Evolutionary conservation across 192 early-diverging fungal species (phyloP).

Genomic region (Umbelopsis ramanniana): DNA sequence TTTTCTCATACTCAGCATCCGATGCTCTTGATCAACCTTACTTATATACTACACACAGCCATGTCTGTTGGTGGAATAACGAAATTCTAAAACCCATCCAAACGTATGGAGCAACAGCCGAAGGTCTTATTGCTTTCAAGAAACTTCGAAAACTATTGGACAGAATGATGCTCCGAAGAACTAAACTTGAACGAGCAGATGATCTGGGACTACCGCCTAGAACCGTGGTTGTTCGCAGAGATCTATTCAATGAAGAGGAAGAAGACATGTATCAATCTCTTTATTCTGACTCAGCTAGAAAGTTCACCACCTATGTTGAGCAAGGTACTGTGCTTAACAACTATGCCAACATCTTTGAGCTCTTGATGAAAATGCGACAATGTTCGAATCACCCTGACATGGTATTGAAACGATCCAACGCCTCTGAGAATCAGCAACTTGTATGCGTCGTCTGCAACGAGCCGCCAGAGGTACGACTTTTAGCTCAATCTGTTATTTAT

Average conservation of each 20-base stretch:
- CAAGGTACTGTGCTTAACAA: constrained; percentile 87
- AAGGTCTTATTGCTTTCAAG: constrained; percentile 66
- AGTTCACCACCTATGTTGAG: constrained; percentile 83
- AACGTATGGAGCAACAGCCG: constrained; percentile 62
- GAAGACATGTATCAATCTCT: constrained; percentile 89
- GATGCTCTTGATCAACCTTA: background rate
- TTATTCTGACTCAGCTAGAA: constrained; percentile 72
- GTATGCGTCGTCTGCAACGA: constrained; percentile 90
- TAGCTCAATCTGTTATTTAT: too few relatives aligned
- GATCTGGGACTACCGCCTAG: constrained; percentile 90
- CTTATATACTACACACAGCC: constrained; percentile 31
- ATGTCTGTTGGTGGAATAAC: constrained; percentile 88
- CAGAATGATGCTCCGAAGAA: constrained; percentile 88
- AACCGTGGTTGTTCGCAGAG: constrained; percentile 76
- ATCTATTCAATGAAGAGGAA: constrained; percentile 87
- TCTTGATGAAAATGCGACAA: constrained; percentile 86
- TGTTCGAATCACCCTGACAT: constrained; percentile 90
- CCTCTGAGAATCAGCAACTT: constrained; percentile 62
- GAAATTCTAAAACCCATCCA: constrained; percentile 94
- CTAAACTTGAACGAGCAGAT: constrained; percentile 85
- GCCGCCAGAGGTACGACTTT: constrained; percentile 47
- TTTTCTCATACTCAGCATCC: background rate
- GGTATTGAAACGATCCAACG: constrained; percentile 62
- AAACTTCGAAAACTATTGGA: constrained; percentile 81
- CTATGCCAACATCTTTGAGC: constrained; percentile 93